Conservation (phyloP, 192 early-diverging fungal genomes). For the Paraglomus brasilianum region DNA sequence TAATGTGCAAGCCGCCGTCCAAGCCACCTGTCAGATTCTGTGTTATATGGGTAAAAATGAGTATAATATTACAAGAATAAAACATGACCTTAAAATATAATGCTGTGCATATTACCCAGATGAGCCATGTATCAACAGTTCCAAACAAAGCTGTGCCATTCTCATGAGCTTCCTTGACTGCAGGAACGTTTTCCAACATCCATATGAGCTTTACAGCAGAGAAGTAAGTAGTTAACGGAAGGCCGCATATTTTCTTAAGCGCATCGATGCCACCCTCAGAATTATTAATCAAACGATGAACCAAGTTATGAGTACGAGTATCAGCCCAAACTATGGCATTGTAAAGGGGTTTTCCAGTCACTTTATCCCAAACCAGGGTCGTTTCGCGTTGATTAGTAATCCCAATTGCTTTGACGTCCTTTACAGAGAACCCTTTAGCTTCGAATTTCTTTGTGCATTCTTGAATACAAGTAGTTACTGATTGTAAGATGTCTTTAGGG, state of each 20-base stretch:
- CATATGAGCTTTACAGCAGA: conserved; percentile 89
- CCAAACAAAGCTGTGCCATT: conserved; percentile 76
- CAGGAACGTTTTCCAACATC: conserved; percentile 81
- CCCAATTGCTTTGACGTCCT: conserved; percentile 68
- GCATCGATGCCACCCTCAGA: conserved; percentile 39
- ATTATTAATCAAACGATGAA: conserved; percentile 57
- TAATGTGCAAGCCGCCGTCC: conserved; percentile 71
- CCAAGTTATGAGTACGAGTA: conserved; percentile 74
- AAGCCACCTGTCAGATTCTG: conserved; percentile 84
- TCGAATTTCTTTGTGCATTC: conserved; percentile 63
- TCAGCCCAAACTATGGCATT: conserved; percentile 95
- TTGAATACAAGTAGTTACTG: conserved; percentile 67
- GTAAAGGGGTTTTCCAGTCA: conserved; percentile 74
- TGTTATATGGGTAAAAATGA: background rate
- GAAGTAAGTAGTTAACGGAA: conserved; percentile 92
- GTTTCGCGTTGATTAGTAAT: conserved; percentile 97
- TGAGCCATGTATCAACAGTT: conserved; percentile 92
- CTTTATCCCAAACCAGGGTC: conserved; percentile 83
- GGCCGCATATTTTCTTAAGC: conserved; percentile 64
- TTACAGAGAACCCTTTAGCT: conserved; percentile 55
- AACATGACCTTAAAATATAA: no score
- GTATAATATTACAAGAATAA: background rate
- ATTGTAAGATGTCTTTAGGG: conserved; percentile 70
- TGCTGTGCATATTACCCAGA: conserved; percentile 60
- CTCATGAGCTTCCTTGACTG: conserved; percentile 72